phyloP scores from a whole-genome alignment of 495 filamentous ascomycete genomes.

The Trichoderma gamsii region DNA sequence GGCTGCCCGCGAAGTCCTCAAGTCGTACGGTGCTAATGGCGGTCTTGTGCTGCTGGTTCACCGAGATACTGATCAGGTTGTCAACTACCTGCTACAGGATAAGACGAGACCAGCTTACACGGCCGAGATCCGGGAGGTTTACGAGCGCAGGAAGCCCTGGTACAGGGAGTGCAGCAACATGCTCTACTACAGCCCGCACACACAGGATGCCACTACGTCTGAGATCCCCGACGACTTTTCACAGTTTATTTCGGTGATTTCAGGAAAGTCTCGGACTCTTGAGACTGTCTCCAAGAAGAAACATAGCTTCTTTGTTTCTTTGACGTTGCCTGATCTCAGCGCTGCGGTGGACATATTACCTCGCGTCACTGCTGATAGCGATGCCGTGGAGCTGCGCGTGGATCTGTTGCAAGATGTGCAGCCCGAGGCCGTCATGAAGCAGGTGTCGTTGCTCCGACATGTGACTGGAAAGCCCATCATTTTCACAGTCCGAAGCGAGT shows the following conservation, averaged over 20 bases:
- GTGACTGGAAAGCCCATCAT: slow-evolving; percentile 77
- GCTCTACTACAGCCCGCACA: slow-evolving; percentile 76
- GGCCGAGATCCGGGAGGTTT: slow-evolving; percentile 89
- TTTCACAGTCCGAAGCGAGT: slow-evolving; percentile 82
- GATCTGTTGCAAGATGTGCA: slow-evolving; percentile 78
- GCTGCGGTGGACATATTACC: slow-evolving; percentile 56
- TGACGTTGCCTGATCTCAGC: slow-evolving; percentile 72
- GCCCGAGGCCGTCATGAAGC: slow-evolving; percentile 70
- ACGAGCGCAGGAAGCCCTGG: slow-evolving; percentile 85
- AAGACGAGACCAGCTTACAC: slow-evolving; percentile 89
- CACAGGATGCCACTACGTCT: not conserved
- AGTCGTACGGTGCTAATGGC: slow-evolving; percentile 66
- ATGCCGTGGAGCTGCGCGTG: slow-evolving; percentile 91
- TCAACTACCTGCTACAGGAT: slow-evolving; percentile 84
- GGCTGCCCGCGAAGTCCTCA: slow-evolving; percentile 70
- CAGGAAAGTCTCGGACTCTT: slow-evolving; percentile 61
- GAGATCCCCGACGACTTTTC: slow-evolving; percentile 61
- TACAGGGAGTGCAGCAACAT: slow-evolving; percentile 92
- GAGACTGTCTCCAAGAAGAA: slow-evolving; percentile 60
- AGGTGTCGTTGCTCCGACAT: slow-evolving; percentile 73
- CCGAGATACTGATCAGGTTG: slow-evolving; percentile 78
- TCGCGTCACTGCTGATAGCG: slow-evolving; percentile 73
- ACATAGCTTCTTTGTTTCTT: slow-evolving; percentile 85
- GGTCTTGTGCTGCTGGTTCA: slow-evolving; percentile 88
- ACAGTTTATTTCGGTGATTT: slow-evolving; percentile 69